phyloP scores from a whole-genome alignment of 2,329 filamentous ascomycete species.

The Aureobasidium lini region DNA sequence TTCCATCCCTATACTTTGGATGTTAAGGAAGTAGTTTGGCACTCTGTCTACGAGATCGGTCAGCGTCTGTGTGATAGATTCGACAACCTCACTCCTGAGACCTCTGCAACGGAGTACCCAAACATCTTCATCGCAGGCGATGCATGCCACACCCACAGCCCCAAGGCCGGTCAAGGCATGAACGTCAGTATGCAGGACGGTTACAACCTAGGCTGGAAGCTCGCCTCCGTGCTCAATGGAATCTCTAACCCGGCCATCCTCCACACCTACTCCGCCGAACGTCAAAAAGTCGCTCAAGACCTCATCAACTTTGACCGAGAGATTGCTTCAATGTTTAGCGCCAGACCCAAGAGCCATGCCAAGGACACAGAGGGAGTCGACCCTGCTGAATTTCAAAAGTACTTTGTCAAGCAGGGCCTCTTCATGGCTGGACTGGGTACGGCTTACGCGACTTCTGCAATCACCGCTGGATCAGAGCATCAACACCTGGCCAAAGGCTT shows the following conservation, averaged over 20 bases:
- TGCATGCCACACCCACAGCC: constrained; percentile 27
- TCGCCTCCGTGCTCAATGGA: constrained; percentile 33
- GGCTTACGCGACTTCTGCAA: constrained; percentile 44
- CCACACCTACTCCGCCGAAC: constrained; percentile 35
- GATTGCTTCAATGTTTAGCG: constrained; percentile 17
- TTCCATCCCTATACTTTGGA: constrained; percentile 59
- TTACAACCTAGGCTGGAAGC: constrained; percentile 39
- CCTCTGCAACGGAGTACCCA: constrained; percentile 36
- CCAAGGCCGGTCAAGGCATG: constrained; percentile 42
- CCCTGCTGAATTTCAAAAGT: constrained; percentile 21
- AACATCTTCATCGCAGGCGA: constrained; percentile 45
- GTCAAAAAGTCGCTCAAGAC: constrained; percentile 37
- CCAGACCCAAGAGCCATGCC: constrained; percentile 11
- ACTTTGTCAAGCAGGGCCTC: constrained; percentile 11
- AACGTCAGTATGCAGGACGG: constrained; percentile 39
- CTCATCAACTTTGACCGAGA: constrained; percentile 40
- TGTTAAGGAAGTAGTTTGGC: constrained; percentile 40
- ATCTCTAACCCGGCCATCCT: constrained; percentile 33
- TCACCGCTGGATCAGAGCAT: constrained; percentile 31
- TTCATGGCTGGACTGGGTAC: constrained; percentile 47
- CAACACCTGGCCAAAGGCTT: constrained; percentile 32
- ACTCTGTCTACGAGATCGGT: constrained; percentile 44
- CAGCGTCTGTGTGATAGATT: constrained; percentile 43
- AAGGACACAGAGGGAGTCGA: constrained; percentile 23
- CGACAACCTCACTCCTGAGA: constrained; percentile 19